A percentile compares a stretch with the other conserved stretches of the same genome.
Evolutionary conservation across 1,284 basidiomycete species (phyloP).

Genomic region (Tilletia caries): DNA sequence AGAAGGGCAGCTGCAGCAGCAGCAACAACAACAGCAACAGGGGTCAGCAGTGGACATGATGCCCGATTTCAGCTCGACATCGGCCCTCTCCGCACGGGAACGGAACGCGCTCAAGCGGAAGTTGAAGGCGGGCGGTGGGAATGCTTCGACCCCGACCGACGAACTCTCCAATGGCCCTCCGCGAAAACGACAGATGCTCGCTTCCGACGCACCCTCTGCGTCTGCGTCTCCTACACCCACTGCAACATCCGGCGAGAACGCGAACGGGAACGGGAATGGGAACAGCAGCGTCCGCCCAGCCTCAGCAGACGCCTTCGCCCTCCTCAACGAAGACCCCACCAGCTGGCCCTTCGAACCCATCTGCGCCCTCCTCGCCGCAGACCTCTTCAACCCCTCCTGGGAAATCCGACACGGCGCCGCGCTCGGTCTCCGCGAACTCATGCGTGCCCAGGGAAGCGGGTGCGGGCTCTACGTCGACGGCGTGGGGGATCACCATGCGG

Average conservation of each 20-base stretch:
- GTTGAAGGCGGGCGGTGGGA: slow-evolving; percentile 62
- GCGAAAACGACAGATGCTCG: slow-evolving; percentile 60
- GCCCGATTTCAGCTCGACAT: slow-evolving; percentile 17
- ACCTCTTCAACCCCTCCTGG: slow-evolving; percentile 81
- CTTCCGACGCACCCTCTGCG: too few species aligned
- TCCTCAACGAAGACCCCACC: slow-evolving; percentile 59
- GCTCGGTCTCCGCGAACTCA: slow-evolving; percentile 80
- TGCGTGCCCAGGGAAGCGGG: slow-evolving; percentile 77
- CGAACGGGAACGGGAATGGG: slow-evolving; percentile 20
- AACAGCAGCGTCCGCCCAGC: slow-evolving; percentile 27
- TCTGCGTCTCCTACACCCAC: slow-evolving; percentile 51
- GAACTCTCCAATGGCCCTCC: slow-evolving; percentile 21
- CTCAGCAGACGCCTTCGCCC: slow-evolving; percentile 29
- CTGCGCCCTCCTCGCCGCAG: slow-evolving; percentile 74
- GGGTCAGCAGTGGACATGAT: slow-evolving; percentile 3
- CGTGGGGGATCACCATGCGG: slow-evolving; percentile 62
- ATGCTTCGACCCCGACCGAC: slow-evolving; percentile 21
- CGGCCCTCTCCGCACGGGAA: slow-evolving; percentile 65
- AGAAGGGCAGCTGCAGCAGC: background rate
- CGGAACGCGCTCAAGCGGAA: slow-evolving; percentile 86
- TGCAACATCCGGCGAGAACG: background rate
- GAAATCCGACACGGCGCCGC: slow-evolving; percentile 92
- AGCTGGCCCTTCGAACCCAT: slow-evolving; percentile 87
- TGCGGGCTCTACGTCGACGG: slow-evolving; percentile 67
- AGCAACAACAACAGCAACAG: slow-evolving; percentile 2